phyloP scores from a whole-genome alignment of 1,284 basidiomycete genomes.

The Tilletia setariae region DNA sequence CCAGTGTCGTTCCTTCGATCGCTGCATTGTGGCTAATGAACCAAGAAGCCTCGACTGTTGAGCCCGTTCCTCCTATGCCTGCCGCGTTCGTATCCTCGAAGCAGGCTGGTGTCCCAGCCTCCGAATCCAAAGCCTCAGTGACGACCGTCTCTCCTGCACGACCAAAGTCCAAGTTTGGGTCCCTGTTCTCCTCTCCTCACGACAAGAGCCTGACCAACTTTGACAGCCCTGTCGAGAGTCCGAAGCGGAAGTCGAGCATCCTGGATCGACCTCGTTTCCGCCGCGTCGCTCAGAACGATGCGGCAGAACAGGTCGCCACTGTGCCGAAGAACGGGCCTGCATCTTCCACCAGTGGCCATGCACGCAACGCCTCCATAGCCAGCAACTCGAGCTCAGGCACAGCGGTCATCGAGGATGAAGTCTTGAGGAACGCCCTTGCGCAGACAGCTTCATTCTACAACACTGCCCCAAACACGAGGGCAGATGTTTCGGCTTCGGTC shows the following conservation, averaged over 20 bases:
- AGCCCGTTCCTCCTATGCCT: neutral
- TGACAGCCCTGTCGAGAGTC: neutral
- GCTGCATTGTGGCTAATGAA: constrained; percentile 46
- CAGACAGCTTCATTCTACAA: constrained; percentile 3
- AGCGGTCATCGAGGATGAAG: neutral
- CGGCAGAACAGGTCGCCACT: neutral
- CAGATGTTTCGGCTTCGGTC: neutral
- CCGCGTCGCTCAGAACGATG: neutral
- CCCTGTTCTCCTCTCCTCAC: constrained; percentile 6
- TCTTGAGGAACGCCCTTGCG: neutral
- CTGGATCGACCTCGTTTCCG: constrained; percentile 33
- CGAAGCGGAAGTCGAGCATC: constrained; percentile 23
- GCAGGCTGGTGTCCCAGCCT: neutral
- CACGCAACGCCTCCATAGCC: neutral
- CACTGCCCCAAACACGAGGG: neutral
- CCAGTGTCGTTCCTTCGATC: constrained; percentile 38
- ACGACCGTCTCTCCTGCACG: neutral
- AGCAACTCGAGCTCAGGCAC: neutral
- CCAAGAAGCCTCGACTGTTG: constrained; percentile 16
- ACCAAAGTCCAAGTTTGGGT: constrained; percentile 4
- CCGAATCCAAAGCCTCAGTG: neutral
- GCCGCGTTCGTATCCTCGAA: no score
- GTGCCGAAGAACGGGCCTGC: neutral
- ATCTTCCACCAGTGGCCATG: neutral
- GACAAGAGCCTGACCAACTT: constrained; percentile 3